Conservation (phyloP, 2,329 filamentous ascomycete genomes). For the Colletotrichum cereale region DNA sequence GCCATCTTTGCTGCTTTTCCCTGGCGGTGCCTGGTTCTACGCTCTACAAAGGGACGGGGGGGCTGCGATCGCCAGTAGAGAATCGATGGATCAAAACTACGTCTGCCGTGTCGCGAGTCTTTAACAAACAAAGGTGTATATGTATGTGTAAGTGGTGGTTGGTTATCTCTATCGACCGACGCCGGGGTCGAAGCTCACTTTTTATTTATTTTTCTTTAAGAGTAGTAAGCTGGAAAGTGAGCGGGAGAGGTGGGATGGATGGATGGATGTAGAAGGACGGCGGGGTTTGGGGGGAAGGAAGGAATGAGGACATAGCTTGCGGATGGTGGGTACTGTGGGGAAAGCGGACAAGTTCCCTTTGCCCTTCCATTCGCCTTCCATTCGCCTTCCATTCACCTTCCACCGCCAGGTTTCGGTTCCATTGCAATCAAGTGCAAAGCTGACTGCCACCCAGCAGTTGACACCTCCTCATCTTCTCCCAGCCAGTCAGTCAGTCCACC, state of each 20-base stretch:
- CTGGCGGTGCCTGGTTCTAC: not conserved
- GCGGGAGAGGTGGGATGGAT: slow-evolving; percentile 11
- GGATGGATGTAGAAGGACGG: slow-evolving; percentile 22
- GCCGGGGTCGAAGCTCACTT: not conserved
- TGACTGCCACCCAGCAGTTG: slow-evolving; percentile 3
- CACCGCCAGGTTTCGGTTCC: not conserved
- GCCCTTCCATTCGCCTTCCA: slow-evolving; percentile 1
- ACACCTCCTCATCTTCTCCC: no score
- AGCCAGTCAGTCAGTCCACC: no score
- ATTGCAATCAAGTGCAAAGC: not conserved
- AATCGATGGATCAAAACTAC: not conserved
- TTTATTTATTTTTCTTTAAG: not conserved
- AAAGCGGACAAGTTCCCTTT: slow-evolving; percentile 2
- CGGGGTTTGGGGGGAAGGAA: slow-evolving; percentile 17
- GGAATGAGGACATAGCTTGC: slow-evolving; percentile 31
- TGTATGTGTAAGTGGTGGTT: no score
- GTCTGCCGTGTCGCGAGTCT: not conserved
- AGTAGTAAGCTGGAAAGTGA: slow-evolving; percentile 9
- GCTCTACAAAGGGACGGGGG: not conserved
- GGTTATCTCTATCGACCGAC: slow-evolving; percentile 7
- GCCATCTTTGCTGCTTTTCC: slow-evolving; percentile 56
- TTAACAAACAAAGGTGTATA: not conserved
- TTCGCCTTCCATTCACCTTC: slow-evolving; percentile 2
- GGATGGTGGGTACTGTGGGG: slow-evolving; percentile 23
- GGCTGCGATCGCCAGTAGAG: not conserved